Evolutionary conservation across 73 alveolate species (phyloP).

Genomic region (Paramecium primaurelia): DNA sequence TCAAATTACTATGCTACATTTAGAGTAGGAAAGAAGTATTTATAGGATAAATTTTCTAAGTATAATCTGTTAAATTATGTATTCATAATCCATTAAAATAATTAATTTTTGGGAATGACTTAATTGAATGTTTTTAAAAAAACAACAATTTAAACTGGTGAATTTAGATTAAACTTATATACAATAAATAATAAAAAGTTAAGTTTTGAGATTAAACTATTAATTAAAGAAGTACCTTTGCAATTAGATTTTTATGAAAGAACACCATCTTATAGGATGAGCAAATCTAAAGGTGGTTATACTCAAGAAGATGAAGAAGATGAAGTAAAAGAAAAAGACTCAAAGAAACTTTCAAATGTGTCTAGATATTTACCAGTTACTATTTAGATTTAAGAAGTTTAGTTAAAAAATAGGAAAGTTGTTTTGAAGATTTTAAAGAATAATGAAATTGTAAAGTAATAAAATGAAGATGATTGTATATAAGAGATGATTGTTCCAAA

Average conservation of each 20-base stretch:
- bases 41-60: neutral
- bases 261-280: neutral
- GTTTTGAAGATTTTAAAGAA: neutral
- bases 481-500: neutral
- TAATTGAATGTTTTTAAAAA: neutral
- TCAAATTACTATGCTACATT: neutral
- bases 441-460: neutral
- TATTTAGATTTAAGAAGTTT: neutral
- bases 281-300: neutral
- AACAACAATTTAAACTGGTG: neutral
- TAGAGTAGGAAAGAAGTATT: slow-evolving; percentile 3
- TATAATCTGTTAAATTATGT: neutral
- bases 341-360: too few species aligned
- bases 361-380: neutral
- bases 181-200: neutral
- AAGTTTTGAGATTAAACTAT: neutral
- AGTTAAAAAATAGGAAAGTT: neutral
- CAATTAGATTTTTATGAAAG: neutral
- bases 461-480: slow-evolving; percentile 4
- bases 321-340: neutral
- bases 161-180: neutral
- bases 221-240: slow-evolving; percentile 4
- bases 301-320: neutral
- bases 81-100: neutral
- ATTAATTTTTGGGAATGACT: neutral